phyloP scores from a whole-genome alignment of 1,284 basidiomycete genomes.

The Fomitopsis betulina region DNA sequence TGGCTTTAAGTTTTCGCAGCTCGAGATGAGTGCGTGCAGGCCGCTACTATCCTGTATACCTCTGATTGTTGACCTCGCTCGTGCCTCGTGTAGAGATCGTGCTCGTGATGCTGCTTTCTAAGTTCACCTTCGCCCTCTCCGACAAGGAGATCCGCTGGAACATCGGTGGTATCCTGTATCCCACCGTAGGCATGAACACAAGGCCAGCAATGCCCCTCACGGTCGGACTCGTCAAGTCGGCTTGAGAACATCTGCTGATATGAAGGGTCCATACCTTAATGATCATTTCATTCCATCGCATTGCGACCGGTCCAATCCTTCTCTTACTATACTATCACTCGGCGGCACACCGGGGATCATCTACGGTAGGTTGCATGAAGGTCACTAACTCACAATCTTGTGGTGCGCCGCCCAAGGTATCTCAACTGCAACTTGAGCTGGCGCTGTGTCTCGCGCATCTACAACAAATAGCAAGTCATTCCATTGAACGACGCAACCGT shows the following conservation, averaged over 20 bases:
- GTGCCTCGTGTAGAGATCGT: slow-evolving; percentile 8
- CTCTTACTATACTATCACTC: too few relatives aligned
- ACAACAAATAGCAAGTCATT: too few relatives aligned
- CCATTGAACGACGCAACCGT: too few relatives aligned
- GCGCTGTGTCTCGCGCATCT: too few relatives aligned
- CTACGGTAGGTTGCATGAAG: too few relatives aligned
- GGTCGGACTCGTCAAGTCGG: slow-evolving; percentile 4
- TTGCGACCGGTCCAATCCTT: too few relatives aligned
- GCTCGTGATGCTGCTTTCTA: slow-evolving; percentile 9
- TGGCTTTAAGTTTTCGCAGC: slow-evolving; percentile 15
- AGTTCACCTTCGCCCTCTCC: slow-evolving; percentile 12
- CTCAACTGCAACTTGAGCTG: too few relatives aligned
- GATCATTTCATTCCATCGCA: too few relatives aligned
- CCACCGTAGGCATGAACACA: slow-evolving; percentile 15
- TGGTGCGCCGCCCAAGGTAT: too few relatives aligned
- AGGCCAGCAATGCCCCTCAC: slow-evolving; percentile 5
- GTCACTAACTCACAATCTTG: too few relatives aligned
- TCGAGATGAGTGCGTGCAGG: slow-evolving; percentile 13
- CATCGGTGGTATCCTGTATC: slow-evolving; percentile 15
- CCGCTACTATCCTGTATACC: neutral
- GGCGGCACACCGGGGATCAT: too few relatives aligned
- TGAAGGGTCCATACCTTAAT: too few relatives aligned
- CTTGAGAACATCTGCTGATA: neutral
- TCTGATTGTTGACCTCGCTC: neutral
- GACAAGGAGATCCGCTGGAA: slow-evolving; percentile 21